phyloP scores from a whole-genome alignment of 441 rosid genomes.

The Erodium moschatum region DNA sequence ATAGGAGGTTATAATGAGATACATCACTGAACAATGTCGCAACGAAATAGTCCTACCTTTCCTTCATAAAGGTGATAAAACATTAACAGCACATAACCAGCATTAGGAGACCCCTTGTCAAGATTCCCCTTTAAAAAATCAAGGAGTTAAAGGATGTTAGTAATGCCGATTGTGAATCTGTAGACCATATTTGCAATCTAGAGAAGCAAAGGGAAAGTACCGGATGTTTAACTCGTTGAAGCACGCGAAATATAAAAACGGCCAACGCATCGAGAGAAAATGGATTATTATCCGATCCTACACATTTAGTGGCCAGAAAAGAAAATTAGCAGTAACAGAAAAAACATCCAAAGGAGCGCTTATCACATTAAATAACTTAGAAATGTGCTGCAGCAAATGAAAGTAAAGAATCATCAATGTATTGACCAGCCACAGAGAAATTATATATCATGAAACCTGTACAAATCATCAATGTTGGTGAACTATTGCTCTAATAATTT shows the following conservation, averaged over 20 bases:
- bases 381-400: too few relatives aligned
- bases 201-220: constrained; percentile 32
- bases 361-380: constrained; percentile 4
- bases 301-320: constrained; percentile 12
- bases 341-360: neutral
- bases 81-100: constrained; percentile 91
- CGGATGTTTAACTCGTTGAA: constrained; percentile 83
- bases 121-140: constrained; percentile 65
- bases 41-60: constrained; percentile 43
- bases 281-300: constrained; percentile 83
- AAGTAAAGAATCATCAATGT: too few relatives aligned
- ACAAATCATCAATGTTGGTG: too few relatives aligned
- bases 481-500: too few relatives aligned
- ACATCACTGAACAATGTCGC: neutral
- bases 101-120: constrained; percentile 75
- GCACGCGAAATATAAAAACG: constrained; percentile 80
- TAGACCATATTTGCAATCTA: constrained; percentile 9
- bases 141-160: constrained; percentile 21
- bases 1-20: neutral
- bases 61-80: constrained; percentile 93
- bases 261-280: constrained; percentile 87
- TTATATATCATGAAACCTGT: too few relatives aligned
- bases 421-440: too few relatives aligned
- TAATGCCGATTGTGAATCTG: constrained; percentile 10
- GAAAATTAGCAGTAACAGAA: neutral